Conservation (phyloP, 1,284 basidiomycete genomes). For the Cryptococcus sp. region DNA sequence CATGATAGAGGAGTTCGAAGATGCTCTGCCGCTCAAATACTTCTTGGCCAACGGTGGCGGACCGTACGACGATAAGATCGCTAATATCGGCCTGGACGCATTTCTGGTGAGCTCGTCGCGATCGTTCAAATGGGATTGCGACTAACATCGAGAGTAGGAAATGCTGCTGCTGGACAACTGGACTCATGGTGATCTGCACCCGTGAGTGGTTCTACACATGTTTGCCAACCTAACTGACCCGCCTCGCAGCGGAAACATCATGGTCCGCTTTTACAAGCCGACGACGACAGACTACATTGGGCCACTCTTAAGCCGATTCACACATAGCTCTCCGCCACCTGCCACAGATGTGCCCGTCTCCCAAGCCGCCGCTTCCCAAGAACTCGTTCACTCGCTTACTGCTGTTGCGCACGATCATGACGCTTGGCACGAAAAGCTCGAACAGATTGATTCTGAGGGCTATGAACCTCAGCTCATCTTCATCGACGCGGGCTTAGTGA, state of each 20-base stretch:
- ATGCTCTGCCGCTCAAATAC: constrained; percentile 84
- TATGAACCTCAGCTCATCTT: constrained; percentile 94
- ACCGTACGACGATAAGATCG: constrained; percentile 84
- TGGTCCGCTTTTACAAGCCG: constrained; percentile 92
- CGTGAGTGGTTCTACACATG: constrained; percentile 30
- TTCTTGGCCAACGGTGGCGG: constrained; percentile 90
- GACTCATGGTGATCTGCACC: constrained; percentile 83
- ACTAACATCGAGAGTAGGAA: constrained; percentile 61
- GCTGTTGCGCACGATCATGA: constrained; percentile 61
- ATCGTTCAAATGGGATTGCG: background rate
- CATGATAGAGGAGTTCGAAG: constrained; percentile 89
- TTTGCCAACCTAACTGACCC: constrained; percentile 7
- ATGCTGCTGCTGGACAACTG: constrained; percentile 99
- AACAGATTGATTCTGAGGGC: constrained; percentile 66
- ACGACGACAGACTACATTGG: constrained; percentile 62
- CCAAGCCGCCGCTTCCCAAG: constrained; percentile 33
- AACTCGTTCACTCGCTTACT: constrained; percentile 69
- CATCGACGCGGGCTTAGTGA: constrained; percentile 93
- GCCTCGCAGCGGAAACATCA: constrained; percentile 87
- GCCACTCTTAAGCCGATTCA: constrained; percentile 45
- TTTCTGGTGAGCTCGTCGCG: constrained; percentile 69
- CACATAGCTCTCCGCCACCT: constrained; percentile 21
- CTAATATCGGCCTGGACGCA: constrained; percentile 90
- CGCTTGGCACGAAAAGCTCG: constrained; percentile 73
- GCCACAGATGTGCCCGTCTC: constrained; percentile 11